Base-by-base conservation (phyloP, 345 rosid genomes). In the Physaria fendleri region DNA sequence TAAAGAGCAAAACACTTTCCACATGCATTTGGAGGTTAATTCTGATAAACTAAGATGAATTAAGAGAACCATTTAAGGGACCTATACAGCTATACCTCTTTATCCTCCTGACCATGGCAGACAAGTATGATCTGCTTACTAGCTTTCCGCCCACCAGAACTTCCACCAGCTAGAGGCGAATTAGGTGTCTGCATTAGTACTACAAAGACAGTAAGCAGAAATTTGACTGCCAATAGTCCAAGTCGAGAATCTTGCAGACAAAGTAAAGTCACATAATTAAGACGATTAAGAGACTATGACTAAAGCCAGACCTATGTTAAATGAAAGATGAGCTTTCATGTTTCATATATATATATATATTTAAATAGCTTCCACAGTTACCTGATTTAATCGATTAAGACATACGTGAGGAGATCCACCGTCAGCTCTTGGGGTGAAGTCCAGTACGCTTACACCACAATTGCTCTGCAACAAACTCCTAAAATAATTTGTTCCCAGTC, bases 341-440 rank as follows among this genome's bases (percentile, higher is more conserved):
- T 38, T 27, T n/a, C n/a, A n/a, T n/a, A n/a, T n/a, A n/a, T n/a
- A n/a, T n/a, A n/a, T n/a, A n/a, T n/a, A n/a, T n/a, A n/a, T n/a
- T n/a, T n/a, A n/a, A n/a, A n/a, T n/a, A n/a, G n/a, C n/a, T 29
- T 56, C 44, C 62, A 49, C 41, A 38, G 24, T 15, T 73, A 87
- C 97, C 95, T 92, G 96, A 71, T 92, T 92, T 40, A 92, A 54
- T 62, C 96, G 92, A 79, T 91, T 84, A 47, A 91, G 85, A 63
- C 92, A 84, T 37, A 91, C 84, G 30, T 47, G 57, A n/a, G 96
- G 87, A 18, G 90, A 76, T 22, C 87, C 85, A 40, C 85, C 82
- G 5, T 83, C 90, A 66, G 79, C 47, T 50, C 60, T 43, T 10
- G 87, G 90, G 18, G 78, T 78, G 62, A 88, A 88, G 71, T 92